Conservation (phyloP, 495 filamentous ascomycete genomes). For the Sphaerosporella brunnea region DNA sequence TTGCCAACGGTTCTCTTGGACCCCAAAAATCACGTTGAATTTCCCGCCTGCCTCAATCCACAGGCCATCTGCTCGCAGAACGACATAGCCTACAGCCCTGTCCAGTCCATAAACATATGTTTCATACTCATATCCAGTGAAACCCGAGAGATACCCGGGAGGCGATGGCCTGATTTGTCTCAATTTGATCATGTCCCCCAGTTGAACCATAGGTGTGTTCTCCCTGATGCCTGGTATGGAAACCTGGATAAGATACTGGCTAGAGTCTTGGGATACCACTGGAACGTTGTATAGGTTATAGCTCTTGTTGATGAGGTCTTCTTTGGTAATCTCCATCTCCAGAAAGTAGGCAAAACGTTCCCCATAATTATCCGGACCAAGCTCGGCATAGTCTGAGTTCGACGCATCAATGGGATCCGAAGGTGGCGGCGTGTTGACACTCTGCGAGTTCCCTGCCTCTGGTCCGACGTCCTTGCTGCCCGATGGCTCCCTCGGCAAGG, state of each 20-base stretch:
- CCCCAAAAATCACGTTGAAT: constrained; percentile 29
- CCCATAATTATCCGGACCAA: constrained; percentile 14
- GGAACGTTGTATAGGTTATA: constrained; percentile 24
- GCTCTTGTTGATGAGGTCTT: constrained; percentile 17
- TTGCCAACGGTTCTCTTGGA: constrained; percentile 22
- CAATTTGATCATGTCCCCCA: constrained; percentile 31
- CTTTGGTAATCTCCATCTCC: constrained; percentile 14
- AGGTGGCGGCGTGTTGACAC: not conserved
- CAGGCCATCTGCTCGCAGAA: constrained; percentile 27
- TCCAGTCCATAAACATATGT: constrained; percentile 28
- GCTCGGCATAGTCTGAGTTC: not conserved
- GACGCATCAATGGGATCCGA: not conserved
- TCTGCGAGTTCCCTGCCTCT: not conserved
- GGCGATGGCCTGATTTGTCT: constrained; percentile 27
- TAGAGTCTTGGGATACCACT: constrained; percentile 16
- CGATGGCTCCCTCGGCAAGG: not conserved
- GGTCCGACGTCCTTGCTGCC: too few species aligned
- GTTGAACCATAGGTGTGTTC: constrained; percentile 29
- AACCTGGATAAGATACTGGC: constrained; percentile 18
- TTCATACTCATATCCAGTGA: constrained; percentile 25
- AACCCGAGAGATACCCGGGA: constrained; percentile 12
- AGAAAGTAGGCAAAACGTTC: constrained; percentile 20
- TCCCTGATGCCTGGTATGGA: constrained; percentile 30
- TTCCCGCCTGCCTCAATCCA: constrained; percentile 19
- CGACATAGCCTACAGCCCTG: constrained; percentile 23